phyloP scores from a whole-genome alignment of 345 rosid genomes.

The Leavenworthia alabamica region DNA sequence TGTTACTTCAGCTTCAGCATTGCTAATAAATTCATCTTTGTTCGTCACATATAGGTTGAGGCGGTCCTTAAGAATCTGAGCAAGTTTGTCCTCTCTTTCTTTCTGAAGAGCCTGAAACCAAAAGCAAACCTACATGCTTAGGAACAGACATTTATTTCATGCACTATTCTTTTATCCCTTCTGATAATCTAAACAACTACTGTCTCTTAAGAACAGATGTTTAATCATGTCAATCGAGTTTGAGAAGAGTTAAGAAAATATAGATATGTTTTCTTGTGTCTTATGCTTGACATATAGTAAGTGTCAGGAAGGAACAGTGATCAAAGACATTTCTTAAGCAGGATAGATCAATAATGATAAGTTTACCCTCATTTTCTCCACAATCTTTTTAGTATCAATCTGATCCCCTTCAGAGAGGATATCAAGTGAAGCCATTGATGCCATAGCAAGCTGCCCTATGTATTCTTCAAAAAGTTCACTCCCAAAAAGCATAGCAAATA shows the following conservation, averaged over 20 bases:
- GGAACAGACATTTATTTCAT: too few relatives aligned
- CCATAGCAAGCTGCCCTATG: slow-evolving; percentile 82
- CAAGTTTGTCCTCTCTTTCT: slow-evolving; percentile 97
- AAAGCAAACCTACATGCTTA: slow-evolving; percentile 9
- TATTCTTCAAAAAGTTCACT: slow-evolving; percentile 93
- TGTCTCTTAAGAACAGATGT: too few relatives aligned
- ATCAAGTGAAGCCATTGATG: slow-evolving; percentile 79
- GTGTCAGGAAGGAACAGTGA: too few relatives aligned
- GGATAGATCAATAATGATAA: background rate
- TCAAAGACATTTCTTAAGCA: background rate
- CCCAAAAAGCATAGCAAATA: slow-evolving; percentile 91
- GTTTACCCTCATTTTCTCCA: slow-evolving; percentile 70
- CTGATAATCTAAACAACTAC: too few relatives aligned
- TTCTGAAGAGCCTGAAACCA: slow-evolving; percentile 72
- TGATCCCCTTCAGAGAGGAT: slow-evolving; percentile 38
- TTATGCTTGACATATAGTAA: too few relatives aligned
- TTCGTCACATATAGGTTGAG: slow-evolving; percentile 70
- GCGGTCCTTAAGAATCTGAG: slow-evolving; percentile 56
- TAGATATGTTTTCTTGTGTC: too few relatives aligned
- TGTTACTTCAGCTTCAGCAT: slow-evolving; percentile 76
- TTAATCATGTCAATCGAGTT: too few relatives aligned
- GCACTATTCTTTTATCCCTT: too few relatives aligned
- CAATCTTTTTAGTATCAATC: slow-evolving; percentile 50
- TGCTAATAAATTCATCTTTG: slow-evolving; percentile 58
- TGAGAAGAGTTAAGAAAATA: too few relatives aligned